Conservation (phyloP, 306 rosid species). For the Casuarina glauca region DNA sequence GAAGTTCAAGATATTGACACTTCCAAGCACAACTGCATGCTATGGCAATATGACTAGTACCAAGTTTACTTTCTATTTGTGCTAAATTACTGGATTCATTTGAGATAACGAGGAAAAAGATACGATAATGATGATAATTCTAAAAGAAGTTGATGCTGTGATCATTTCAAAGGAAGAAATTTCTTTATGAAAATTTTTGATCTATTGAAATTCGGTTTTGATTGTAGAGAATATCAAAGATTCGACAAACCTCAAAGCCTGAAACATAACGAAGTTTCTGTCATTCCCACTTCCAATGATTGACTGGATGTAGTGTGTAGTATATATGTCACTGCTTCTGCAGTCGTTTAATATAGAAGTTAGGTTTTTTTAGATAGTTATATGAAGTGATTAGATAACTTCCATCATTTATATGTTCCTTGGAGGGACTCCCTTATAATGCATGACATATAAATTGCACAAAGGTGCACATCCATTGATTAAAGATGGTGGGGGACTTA, state of each 20-base stretch:
- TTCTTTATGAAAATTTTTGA: neutral
- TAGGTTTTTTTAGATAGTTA: neutral
- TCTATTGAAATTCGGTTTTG: neutral
- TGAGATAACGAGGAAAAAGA: neutral
- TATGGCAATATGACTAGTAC: neutral
- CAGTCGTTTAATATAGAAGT: neutral
- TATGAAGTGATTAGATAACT: neutral
- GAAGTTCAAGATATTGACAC: neutral
- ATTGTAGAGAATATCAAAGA: neutral
- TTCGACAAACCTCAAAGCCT: neutral
- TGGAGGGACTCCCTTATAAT: neutral
- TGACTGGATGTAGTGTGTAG: neutral
- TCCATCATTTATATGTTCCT: neutral
- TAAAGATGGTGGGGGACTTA: constrained; percentile 78
- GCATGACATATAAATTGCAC: constrained; percentile 32
- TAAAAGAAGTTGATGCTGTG: neutral
- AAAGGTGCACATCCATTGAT: constrained; percentile 85
- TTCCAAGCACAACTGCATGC: neutral
- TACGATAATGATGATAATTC: neutral
- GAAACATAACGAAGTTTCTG: neutral
- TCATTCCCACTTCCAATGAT: neutral
- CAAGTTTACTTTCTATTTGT: neutral
- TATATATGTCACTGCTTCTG: neutral
- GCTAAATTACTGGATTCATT: neutral
- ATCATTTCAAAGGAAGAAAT: neutral